Percentiles rank a stretch among this genome's conserved stretches.
Conservation (phyloP, 78 protist genomes). For the Reticulomyxa filosa region DNA sequence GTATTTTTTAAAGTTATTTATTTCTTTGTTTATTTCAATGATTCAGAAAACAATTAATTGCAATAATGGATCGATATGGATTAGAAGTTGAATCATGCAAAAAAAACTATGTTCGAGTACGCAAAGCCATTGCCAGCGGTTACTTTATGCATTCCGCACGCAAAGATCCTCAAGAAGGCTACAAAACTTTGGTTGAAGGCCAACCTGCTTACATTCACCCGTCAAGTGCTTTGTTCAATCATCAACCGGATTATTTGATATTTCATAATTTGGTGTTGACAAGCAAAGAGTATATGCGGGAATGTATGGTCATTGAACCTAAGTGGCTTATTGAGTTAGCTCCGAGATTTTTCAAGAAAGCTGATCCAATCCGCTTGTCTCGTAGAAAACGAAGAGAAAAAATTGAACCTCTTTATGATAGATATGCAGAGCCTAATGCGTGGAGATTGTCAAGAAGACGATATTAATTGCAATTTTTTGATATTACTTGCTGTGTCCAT, state of each 20-base stretch:
- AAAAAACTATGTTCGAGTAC: conserved; percentile 40
- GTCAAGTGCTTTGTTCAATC: conserved; percentile 63
- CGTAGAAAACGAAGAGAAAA: conserved; percentile 50
- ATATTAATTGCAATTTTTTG: neutral
- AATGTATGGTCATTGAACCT: conserved; percentile 67
- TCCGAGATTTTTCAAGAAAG: conserved; percentile 54
- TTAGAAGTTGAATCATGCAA: conserved; percentile 57
- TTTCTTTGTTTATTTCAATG: too few species aligned
- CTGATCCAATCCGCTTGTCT: conserved; percentile 40
- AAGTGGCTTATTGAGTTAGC: conserved; percentile 85
- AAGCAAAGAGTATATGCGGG: conserved; percentile 93
- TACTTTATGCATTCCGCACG: conserved; percentile 84
- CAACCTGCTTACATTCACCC: conserved; percentile 86
- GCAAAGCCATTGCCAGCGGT: conserved; percentile 68
- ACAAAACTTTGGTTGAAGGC: conserved; percentile 63
- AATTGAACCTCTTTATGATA: conserved; percentile 74
- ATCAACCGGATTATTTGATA: conserved; percentile 78
- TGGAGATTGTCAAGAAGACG: conserved; percentile 66
- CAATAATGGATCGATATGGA: conserved; percentile 72
- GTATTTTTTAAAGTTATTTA: too few species aligned
- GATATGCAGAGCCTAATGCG: conserved; percentile 46
- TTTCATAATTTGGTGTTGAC: conserved; percentile 82
- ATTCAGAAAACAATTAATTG: too few species aligned
- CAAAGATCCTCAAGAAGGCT: conserved; percentile 88
- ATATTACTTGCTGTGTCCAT: too few species aligned